Conservation (phyloP, 306 rosid genomes). For the Fragaria ananassa region DNA sequence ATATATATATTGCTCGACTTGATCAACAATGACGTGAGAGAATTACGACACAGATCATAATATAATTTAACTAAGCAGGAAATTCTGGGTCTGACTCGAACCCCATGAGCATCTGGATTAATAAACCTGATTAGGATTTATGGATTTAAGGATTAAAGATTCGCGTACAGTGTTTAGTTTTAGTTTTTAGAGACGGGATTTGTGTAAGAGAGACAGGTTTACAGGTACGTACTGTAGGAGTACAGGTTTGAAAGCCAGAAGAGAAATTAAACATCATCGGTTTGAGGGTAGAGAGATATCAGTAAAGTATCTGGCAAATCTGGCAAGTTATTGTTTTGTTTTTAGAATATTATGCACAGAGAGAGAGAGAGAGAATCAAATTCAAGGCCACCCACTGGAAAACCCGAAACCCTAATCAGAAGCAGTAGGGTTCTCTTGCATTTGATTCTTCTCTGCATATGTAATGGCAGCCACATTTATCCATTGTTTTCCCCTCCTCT, state of each 20-base stretch:
- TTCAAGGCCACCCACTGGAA: neutral
- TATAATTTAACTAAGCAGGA: neutral
- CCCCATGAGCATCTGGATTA: neutral
- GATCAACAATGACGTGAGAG: slow-evolving; percentile 1
- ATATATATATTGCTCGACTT: neutral
- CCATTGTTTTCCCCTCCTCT: neutral
- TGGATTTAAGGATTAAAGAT: slow-evolving; percentile 3
- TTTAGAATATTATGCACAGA: neutral
- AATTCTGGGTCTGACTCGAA: neutral
- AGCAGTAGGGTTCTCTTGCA: neutral
- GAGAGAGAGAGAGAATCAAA: neutral
- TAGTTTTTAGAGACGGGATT: neutral
- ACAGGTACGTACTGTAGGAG: neutral
- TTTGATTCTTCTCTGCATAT: neutral
- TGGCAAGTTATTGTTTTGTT: neutral
- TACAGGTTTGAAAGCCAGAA: neutral
- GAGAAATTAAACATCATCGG: neutral
- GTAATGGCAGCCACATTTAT: neutral
- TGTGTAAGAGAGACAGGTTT: neutral
- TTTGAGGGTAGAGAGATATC: no score
- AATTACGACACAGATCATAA: neutral
- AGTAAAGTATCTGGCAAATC: neutral
- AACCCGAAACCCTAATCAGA: neutral
- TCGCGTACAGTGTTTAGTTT: neutral
- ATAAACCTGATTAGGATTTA: neutral